Conservation (phyloP, 2,329 filamentous ascomycete species). For the Aureobasidium leucospermi region DNA sequence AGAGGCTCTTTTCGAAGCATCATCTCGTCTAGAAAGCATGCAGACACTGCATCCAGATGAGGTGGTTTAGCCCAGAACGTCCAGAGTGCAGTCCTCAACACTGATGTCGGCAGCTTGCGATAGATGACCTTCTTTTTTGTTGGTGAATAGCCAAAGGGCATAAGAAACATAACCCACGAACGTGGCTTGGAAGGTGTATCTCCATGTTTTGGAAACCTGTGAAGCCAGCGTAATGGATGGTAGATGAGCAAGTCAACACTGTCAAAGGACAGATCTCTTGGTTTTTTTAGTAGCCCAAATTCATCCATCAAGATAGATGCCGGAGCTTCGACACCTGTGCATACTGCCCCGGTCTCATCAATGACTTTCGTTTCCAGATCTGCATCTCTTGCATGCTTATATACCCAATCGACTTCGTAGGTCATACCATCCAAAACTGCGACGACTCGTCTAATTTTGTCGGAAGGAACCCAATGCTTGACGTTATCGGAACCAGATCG, state of each 20-base stretch:
- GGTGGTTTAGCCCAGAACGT: conserved; percentile 16
- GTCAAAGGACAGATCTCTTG: conserved; percentile 16
- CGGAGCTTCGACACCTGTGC: conserved; percentile 2
- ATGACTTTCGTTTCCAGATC: conserved; percentile 15
- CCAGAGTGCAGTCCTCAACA: conserved; percentile 15
- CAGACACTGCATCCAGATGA: conserved; percentile 16
- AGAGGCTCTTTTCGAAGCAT: conserved; percentile 26
- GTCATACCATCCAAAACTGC: conserved; percentile 12
- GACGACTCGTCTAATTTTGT: conserved; percentile 15
- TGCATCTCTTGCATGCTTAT: conserved; percentile 16
- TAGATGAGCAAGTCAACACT: conserved; percentile 15
- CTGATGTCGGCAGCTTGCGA: conserved; percentile 13
- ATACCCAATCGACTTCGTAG: conserved; percentile 17
- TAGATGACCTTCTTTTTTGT: conserved; percentile 14
- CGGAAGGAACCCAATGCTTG: conserved; percentile 16
- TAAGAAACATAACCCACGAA: not conserved
- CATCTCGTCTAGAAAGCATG: conserved; percentile 18
- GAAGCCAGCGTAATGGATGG: conserved; percentile 15
- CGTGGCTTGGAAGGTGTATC: not conserved
- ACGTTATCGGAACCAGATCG: conserved; percentile 16
- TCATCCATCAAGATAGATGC: conserved; percentile 13
- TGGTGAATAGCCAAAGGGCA: not conserved
- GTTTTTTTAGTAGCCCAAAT: conserved; percentile 16
- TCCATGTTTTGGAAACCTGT: conserved; percentile 2
- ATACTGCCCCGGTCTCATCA: conserved; percentile 9